Base-by-base conservation (phyloP, 768 basidiomycete species). In the Exidia glandulosa region DNA sequence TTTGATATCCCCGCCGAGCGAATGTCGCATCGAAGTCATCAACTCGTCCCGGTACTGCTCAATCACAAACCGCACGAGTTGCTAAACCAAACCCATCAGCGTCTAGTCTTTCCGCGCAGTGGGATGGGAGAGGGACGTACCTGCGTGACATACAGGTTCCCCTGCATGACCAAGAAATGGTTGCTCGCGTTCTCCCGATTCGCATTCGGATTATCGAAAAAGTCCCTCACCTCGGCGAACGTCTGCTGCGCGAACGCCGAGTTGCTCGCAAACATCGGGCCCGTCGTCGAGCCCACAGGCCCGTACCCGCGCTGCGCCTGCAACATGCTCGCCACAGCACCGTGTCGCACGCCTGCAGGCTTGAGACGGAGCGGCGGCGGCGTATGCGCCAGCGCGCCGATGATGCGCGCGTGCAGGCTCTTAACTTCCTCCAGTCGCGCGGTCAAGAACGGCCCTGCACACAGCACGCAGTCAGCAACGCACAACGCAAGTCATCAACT, bases 41-140 rank as follows among this genome's bases (percentile, higher is more conserved):
- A 95, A 80, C 71, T 95, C 90, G 62, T 94, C 88, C 5, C 90
- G 86, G 69, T 94, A 94, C 72, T 93, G 92, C 65, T 94, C 88
- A 57, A 90, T 88, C 63, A 94, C 90, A 65, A 91, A 93, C 59
- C 93, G 88, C 60, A 90, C 90, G 56, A 93, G 81, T 91, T 94
- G 92, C 90, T 94, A 64, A 16, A 58, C 36, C 50, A 41, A 47
- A 59, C 41, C 2, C 48, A 7, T 13, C n/a, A 10, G 12, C 4
- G 23, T 13, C n/a, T 50, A 50, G 2, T 12, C 1, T n/a, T 9
- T 19, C 48, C 14, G 23, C 27, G 4, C 2, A 9, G 16, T 23
- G 48, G 14, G 27, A 50, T 12, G 23, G 2, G 3, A 2, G 32
- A 32, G 50, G 27, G 19, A 63, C 79, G 61, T 63, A 87, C 91